A percentile compares a stretch with the other conserved stretches of the same genome.
phyloP scores from a whole-genome alignment of 176 grass and related monocot species.

The Cenchrus purpureus region DNA sequence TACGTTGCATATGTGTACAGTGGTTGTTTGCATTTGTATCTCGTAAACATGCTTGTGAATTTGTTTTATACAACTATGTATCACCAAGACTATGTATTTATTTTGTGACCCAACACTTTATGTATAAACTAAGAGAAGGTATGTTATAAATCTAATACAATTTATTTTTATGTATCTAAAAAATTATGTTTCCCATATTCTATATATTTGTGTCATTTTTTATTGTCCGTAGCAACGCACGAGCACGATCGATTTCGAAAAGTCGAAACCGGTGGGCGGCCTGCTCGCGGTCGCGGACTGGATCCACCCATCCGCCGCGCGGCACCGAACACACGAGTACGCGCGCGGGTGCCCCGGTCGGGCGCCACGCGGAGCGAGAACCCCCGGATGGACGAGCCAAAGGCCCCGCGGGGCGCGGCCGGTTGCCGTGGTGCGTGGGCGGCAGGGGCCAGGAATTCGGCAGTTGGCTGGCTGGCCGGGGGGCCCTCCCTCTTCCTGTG shows the following conservation, averaged over 20 bases:
- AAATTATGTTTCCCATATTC: no score
- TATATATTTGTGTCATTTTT: no score
- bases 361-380: not conserved
- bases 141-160: no score
- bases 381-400: not conserved
- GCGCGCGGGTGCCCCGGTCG: not conserved
- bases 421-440: conserved; percentile 19
- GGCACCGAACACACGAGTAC: not conserved
- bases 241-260: not conserved
- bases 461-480: not conserved
- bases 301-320: conserved; percentile 42
- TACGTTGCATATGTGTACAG: no score
- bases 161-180: no score
- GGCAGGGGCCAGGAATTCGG: conserved; percentile 15
- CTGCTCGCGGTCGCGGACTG: not conserved
- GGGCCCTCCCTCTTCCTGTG: not conserved
- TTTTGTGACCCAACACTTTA: no score
- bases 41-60: no score
- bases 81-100: no score
- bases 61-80: no score
- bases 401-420: not conserved
- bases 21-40: no score
- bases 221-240: no score
- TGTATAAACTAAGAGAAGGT: no score
- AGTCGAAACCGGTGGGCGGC: not conserved